Evolutionary conservation across 2,329 filamentous ascomycete genomes (phyloP).

Genomic region (Colletotrichum sojae): DNA sequence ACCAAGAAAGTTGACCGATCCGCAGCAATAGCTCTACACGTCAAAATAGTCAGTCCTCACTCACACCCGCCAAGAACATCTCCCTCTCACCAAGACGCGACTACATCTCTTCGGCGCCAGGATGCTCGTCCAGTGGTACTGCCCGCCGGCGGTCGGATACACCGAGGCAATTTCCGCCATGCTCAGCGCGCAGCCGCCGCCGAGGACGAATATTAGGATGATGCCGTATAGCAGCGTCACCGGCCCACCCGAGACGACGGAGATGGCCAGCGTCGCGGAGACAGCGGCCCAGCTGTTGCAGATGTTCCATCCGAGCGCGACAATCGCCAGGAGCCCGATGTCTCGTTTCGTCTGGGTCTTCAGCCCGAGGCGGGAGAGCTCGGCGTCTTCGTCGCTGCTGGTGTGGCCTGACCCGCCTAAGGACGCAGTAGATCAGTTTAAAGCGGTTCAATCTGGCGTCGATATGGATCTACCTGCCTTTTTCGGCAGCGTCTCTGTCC

Average conservation of each 20-base stretch:
- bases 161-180: conserved; percentile 54
- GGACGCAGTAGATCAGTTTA: neutral
- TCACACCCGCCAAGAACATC: fast-evolving
- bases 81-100: conserved; percentile 11
- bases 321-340: conserved; percentile 18
- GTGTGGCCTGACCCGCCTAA: neutral
- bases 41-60: neutral
- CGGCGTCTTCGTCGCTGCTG: conserved; percentile 20
- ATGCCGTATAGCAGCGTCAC: conserved; percentile 48
- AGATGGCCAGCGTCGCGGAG: conserved; percentile 42
- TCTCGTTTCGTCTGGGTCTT: conserved; percentile 23
- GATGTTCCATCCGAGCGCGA: conserved; percentile 35
- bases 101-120: conserved; percentile 43
- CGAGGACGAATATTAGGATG: conserved; percentile 45
- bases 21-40: conserved; percentile 29
- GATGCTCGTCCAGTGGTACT: conserved; percentile 55
- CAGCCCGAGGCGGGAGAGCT: conserved; percentile 22
- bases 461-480: neutral
- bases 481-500: neutral
- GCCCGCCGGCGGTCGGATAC: conserved; percentile 55
- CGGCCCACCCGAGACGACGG: conserved; percentile 33
- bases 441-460: neutral
- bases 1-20: conserved; percentile 24
- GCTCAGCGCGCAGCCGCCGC: conserved; percentile 47
- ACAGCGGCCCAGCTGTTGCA: conserved; percentile 47